phyloP scores from a whole-genome alignment of 2,329 filamentous ascomycete genomes.

The Ascocoryne sarcoides region DNA sequence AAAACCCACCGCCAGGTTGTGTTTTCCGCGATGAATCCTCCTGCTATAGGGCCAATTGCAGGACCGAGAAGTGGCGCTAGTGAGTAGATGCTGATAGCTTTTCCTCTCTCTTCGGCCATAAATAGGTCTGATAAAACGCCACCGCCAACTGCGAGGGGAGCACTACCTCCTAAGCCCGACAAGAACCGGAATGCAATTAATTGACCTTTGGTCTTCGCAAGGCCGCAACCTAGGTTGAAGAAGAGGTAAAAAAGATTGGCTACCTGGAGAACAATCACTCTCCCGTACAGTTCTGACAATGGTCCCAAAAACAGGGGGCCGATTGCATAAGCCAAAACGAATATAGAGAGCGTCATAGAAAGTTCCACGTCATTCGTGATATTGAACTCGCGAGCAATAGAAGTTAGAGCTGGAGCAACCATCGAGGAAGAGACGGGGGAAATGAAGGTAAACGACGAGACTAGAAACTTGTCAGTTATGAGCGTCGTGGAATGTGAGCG shows the following conservation, averaged over 20 bases:
- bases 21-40: slow-evolving; percentile 40
- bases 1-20: slow-evolving; percentile 46
- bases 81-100: slow-evolving; percentile 30
- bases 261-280: slow-evolving; percentile 34
- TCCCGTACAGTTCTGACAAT: slow-evolving; percentile 41
- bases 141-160: slow-evolving; percentile 37
- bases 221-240: slow-evolving; percentile 45
- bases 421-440: slow-evolving; percentile 45
- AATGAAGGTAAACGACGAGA: slow-evolving; percentile 42
- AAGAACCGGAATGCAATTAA: slow-evolving; percentile 39
- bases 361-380: slow-evolving; percentile 39
- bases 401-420: slow-evolving; percentile 41
- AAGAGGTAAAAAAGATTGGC: slow-evolving; percentile 43
- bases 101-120: slow-evolving; percentile 38
- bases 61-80: slow-evolving; percentile 27
- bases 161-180: slow-evolving; percentile 39
- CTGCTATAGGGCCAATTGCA: slow-evolving; percentile 36
- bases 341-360: slow-evolving; percentile 38
- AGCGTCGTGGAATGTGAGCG: no score
- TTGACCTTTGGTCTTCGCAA: slow-evolving; percentile 35
- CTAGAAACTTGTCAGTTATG: slow-evolving; percentile 10
- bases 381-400: slow-evolving; percentile 45
- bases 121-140: slow-evolving; percentile 38
- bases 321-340: slow-evolving; percentile 38
- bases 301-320: slow-evolving; percentile 52